Conservation (phyloP, 106 monocot species). For the Dioscorea zingiberensis region DNA sequence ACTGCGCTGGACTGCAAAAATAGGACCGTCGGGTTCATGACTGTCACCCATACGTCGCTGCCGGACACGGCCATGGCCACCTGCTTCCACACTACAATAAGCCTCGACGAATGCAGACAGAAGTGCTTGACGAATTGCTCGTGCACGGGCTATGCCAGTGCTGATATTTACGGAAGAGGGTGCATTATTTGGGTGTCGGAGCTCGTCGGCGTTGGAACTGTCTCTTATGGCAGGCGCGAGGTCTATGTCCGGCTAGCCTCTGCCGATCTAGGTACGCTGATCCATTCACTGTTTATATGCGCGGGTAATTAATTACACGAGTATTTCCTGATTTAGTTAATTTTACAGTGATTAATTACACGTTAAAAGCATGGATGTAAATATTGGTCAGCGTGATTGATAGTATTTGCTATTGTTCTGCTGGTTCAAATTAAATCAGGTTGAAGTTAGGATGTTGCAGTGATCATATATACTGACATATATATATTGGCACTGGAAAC, state of each 20-base stretch:
- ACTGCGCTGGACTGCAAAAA: slow-evolving; percentile 28
- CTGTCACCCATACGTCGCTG: slow-evolving; percentile 14
- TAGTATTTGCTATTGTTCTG: too few relatives aligned
- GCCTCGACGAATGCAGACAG: background rate
- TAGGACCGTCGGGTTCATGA: slow-evolving; percentile 28
- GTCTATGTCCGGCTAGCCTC: slow-evolving; percentile 6
- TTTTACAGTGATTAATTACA: too few relatives aligned
- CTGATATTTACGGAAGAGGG: slow-evolving; percentile 3
- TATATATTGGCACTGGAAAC: too few relatives aligned
- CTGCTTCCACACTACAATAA: slow-evolving; percentile 6
- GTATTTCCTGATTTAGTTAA: too few relatives aligned
- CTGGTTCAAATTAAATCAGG: too few relatives aligned
- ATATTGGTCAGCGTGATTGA: too few relatives aligned
- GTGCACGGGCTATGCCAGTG: slow-evolving; percentile 11
- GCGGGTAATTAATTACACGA: too few relatives aligned
- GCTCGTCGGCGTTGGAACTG: slow-evolving; percentile 2
- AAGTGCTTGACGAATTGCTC: slow-evolving; percentile 10
- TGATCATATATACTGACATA: too few relatives aligned
- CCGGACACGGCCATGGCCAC: slow-evolving; percentile 15
- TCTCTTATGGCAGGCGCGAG: background rate
- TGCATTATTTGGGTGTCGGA: slow-evolving; percentile 15
- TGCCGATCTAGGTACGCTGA: slow-evolving; percentile 1
- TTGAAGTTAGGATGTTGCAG: too few relatives aligned
- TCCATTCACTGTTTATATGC: too few relatives aligned
- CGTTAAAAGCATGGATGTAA: too few relatives aligned